Evolutionary conservation across 768 basidiomycete genomes (phyloP), one percentile per base, ranked within the genome.

Genomic region (Termitomyces sp.): DNA sequence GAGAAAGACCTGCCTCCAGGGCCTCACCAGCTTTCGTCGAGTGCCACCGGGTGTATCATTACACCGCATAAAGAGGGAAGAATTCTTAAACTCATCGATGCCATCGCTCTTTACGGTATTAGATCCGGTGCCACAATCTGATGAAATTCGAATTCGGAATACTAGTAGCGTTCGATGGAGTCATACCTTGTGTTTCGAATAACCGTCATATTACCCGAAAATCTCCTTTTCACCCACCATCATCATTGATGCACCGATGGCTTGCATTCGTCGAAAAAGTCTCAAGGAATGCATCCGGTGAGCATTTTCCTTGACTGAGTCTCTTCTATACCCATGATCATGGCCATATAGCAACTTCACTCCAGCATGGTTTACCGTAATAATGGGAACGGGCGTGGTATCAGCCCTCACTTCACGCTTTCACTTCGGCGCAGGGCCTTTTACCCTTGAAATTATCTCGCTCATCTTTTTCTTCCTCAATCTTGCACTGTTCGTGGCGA

Each of bases 401-500:
- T 74, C 78, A 12, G 67, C 75, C 9, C 71, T 84, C n/a, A 73
- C 76, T 41, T 71, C 76, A 25, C 73, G 57, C 29, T 82, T 81
- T 57, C 82, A 80, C 11, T 86, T 82, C 58, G 77, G 73, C 5
- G 58, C 67, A 42, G 64, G 68, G 37, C 75, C 74, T 21, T 57
- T 63, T 5, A 53, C 68, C 21, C 71, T 78, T 61, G 68, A 70
- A 51, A 59, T 69, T 11, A 62, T 82, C 45, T 73, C 77, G 29
- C 71, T 82, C 32, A 68, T 75, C 5, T 75, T 88, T 63, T 86
- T 86, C 71, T 76, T 85, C 66, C 68, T 88, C 57, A 83, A 86
- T 65, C 71, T 85, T 35, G 59, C 65, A 2, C 73, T 89, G 8
- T 88, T 86, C 68, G 56, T 77, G 21, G 27, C 79, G 23, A 82